Evolutionary conservation across 2,329 filamentous ascomycete species (phyloP).

Genomic region (Herpotrichia juniperi): DNA sequence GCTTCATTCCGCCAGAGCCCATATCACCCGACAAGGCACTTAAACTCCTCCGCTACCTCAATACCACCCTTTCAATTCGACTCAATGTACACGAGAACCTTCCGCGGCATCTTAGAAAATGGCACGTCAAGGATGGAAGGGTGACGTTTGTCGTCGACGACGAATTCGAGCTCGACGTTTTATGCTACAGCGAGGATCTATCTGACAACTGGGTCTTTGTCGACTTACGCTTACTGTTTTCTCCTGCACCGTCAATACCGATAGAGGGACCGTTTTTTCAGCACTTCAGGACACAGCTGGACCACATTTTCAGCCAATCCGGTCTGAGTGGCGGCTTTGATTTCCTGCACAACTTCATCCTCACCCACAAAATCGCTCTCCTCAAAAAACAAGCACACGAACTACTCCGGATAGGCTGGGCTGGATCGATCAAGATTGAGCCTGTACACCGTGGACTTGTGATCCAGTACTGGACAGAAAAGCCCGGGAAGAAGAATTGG

Average conservation of each 20-base stretch:
- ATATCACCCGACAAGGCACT: constrained; percentile 75
- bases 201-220: constrained; percentile 91
- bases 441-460: constrained; percentile 80
- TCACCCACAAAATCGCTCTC: constrained; percentile 89
- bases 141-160: constrained; percentile 83
- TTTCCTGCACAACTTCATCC: constrained; percentile 82
- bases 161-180: constrained; percentile 93
- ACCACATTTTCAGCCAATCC: constrained; percentile 70
- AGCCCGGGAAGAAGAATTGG: constrained; percentile 81
- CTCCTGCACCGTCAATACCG: constrained; percentile 68
- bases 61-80: constrained; percentile 80
- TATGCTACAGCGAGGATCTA: constrained; percentile 84
- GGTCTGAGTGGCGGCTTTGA: constrained; percentile 83
- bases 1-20: constrained; percentile 75
- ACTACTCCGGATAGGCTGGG: constrained; percentile 75
- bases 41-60: constrained; percentile 78
- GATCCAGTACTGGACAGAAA: constrained; percentile 87
- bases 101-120: constrained; percentile 77
- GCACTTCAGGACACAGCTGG: constrained; percentile 73
- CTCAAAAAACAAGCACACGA: constrained; percentile 77
- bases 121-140: constrained; percentile 81
- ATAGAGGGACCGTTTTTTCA: constrained; percentile 63
- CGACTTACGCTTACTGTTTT: constrained; percentile 84
- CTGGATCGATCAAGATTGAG: constrained; percentile 77
- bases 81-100: constrained; percentile 86